Conservation (phyloP, 192 early-diverging fungal species). For the Rhizoclosmatium sp. region DNA sequence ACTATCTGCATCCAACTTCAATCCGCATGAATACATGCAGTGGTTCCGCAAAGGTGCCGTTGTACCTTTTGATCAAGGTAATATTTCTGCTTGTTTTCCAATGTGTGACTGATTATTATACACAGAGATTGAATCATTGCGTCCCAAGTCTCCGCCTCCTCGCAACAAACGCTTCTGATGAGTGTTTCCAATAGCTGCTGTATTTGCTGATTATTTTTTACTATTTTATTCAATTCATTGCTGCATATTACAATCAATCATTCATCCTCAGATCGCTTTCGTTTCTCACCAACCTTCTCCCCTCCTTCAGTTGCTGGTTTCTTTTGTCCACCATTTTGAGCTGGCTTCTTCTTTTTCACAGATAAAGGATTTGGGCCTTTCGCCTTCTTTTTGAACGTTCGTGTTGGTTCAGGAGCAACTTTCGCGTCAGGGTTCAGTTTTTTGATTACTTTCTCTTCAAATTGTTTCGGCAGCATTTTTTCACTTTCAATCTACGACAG, state of each 20-base stretch:
- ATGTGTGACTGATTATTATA: not conserved
- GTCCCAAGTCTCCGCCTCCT: constrained; percentile 64
- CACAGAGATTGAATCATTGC: constrained; percentile 57
- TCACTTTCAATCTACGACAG: constrained; percentile 55
- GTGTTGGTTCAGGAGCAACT: constrained; percentile 58
- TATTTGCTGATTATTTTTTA: not conserved
- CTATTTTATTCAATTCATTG: not conserved
- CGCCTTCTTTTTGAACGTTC: constrained; percentile 63
- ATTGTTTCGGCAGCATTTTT: constrained; percentile 60
- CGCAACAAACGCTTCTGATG: constrained; percentile 39
- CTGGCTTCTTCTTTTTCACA: constrained; percentile 76
- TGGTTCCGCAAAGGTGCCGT: constrained; percentile 29
- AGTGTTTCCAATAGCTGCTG: too few species aligned
- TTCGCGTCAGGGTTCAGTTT: constrained; percentile 42
- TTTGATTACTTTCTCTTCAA: constrained; percentile 57
- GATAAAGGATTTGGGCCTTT: constrained; percentile 90
- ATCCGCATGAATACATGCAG: constrained; percentile 12
- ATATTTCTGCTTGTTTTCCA: not conserved
- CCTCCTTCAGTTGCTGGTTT: not conserved
- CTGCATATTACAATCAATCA: too few species aligned
- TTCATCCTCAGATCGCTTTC: constrained; percentile 17
- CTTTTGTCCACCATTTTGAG: constrained; percentile 8
- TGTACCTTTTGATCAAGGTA: constrained; percentile 41
- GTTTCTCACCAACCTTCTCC: constrained; percentile 6
- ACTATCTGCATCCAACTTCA: constrained; percentile 12